Percentiles rank a stretch among this genome's conserved stretches.
Evolutionary conservation across 106 monocot species (phyloP).

Genomic region (Dactylorhiza incarnata): DNA sequence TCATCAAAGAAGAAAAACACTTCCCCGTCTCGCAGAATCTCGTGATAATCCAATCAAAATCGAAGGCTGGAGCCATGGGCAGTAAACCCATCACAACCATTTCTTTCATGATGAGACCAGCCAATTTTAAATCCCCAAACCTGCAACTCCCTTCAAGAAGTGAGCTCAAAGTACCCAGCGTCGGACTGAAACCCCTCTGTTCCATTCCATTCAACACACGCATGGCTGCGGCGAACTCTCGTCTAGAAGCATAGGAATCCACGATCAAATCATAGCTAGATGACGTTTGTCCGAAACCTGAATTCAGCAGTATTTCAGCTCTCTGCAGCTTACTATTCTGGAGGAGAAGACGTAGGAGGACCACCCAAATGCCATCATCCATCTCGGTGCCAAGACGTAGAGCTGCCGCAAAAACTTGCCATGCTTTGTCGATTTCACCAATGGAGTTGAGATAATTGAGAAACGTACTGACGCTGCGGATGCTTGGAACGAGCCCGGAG

Average conservation of each 20-base stretch:
- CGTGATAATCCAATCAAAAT: slow-evolving; percentile 23
- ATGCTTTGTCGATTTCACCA: neutral
- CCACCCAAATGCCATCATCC: slow-evolving; percentile 22
- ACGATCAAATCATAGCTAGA: slow-evolving; percentile 23
- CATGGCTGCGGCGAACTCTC: slow-evolving; percentile 24
- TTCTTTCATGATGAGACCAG: slow-evolving; percentile 19
- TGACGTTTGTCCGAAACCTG: neutral
- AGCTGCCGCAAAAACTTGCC: slow-evolving; percentile 13
- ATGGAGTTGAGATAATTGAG: slow-evolving; percentile 21
- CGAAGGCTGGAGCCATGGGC: slow-evolving; percentile 19
- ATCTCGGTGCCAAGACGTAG: slow-evolving; percentile 15
- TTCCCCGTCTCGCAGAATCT: slow-evolving; percentile 21
- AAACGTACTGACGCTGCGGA: slow-evolving; percentile 17
- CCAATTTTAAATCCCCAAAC: slow-evolving; percentile 8
- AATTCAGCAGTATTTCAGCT: slow-evolving; percentile 12
- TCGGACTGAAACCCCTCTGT: slow-evolving; percentile 8
- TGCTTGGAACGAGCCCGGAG: slow-evolving; percentile 1
- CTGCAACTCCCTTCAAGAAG: slow-evolving; percentile 38
- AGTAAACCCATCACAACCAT: slow-evolving; percentile 29
- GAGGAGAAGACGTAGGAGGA: slow-evolving; percentile 27
- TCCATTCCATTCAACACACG: slow-evolving; percentile 20
- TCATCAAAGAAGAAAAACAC: slow-evolving; percentile 25
- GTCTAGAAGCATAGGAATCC: slow-evolving; percentile 19
- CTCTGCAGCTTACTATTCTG: slow-evolving; percentile 20
- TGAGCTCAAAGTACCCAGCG: slow-evolving; percentile 16